Percentiles rank a stretch among this genome's conserved stretches.
Conservation (phyloP, 2,329 filamentous ascomycete species). For the Xylaria sp. region DNA sequence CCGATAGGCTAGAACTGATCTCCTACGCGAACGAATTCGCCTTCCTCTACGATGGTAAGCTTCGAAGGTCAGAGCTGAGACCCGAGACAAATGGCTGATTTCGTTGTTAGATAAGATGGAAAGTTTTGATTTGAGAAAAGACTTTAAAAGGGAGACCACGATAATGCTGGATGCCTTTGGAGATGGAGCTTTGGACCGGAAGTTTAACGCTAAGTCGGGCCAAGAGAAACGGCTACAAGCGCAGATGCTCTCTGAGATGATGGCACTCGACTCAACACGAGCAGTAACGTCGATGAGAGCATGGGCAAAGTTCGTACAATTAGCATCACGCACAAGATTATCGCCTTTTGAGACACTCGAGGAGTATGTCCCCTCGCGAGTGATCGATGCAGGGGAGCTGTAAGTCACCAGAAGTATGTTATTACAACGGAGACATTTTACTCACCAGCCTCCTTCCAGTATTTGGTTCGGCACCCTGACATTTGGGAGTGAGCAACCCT, state of each 20-base stretch:
- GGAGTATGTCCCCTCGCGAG: slow-evolving; percentile 47
- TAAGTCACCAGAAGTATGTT: slow-evolving; percentile 22
- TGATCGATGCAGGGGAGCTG: slow-evolving; percentile 47
- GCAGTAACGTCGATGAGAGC: slow-evolving; percentile 45
- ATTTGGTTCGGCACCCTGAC: slow-evolving; percentile 52
- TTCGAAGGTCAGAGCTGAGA: slow-evolving; percentile 23
- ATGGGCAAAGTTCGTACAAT: slow-evolving; percentile 44
- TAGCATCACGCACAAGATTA: slow-evolving; percentile 33
- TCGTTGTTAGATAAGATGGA: slow-evolving; percentile 34
- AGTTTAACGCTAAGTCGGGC: slow-evolving; percentile 27
- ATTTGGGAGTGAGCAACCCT: slow-evolving; percentile 45
- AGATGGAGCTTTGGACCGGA: slow-evolving; percentile 34
- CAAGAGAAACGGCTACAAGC: slow-evolving; percentile 43
- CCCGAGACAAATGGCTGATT: slow-evolving; percentile 7
- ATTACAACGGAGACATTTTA: not conserved
- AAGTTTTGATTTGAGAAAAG: slow-evolving; percentile 38
- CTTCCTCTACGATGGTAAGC: slow-evolving; percentile 53
- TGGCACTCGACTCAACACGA: slow-evolving; percentile 43
- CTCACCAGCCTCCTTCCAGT: slow-evolving; percentile 38
- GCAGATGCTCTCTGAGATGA: slow-evolving; percentile 47
- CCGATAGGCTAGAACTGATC: slow-evolving; percentile 53
- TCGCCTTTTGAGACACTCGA: slow-evolving; percentile 42
- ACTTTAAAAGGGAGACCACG: slow-evolving; percentile 30
- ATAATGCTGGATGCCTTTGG: slow-evolving; percentile 42
- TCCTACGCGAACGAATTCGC: slow-evolving; percentile 56